Evolutionary conservation across 495 filamentous ascomycete genomes (phyloP), one percentile per base, ranked within the genome.

Genomic region (Aspergillus nanangensis): DNA sequence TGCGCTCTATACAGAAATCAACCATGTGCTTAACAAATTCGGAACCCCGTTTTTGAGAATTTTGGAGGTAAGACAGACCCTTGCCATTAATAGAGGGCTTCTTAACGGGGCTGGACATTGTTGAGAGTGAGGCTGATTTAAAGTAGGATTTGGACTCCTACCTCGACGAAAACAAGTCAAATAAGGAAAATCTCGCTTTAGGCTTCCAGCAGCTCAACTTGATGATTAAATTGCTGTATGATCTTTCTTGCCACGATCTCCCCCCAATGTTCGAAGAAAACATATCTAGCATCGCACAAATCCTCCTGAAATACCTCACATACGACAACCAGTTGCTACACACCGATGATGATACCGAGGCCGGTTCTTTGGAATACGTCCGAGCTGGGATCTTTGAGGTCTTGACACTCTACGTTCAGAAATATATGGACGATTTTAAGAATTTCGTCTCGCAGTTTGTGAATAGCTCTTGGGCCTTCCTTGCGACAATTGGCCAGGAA

Each of bases 211-310:
- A 90, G 19, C 75, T 97, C 48, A 89, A 89, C 56, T 71, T 96
- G 19, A 79, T 95, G 47, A 74, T 95, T 45, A 92, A 96, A 67
- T 74, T 99, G 29, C 82, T 96, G 57, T 95, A 92, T 69, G 94
- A 99, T 65, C 80, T 99, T 10, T 93, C 90, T 24, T 95, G 86
- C 63, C 94, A 99, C 61, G 94, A 99, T 61, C 79, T 99, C 45
- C 89, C 94, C 8, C 90, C 92, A 7, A 80, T 87, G 53, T 96
- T 99, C 62, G 89, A 93, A 72, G 83, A 94, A 27, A 82, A 93
- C 55, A 75, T 97, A 34, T 56, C 75, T 9, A 76, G 78, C 32
- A 85, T 99, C 51, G 83, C 88, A 13, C 63, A 70, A 9, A 70
- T 96, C 4, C 74, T 97, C 4, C 88, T 95, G 67, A 96, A 96